Evolutionary conservation across 106 monocot species (phyloP), one percentile per base, ranked within the genome.

Genomic region (Xerophyta viscosa): DNA sequence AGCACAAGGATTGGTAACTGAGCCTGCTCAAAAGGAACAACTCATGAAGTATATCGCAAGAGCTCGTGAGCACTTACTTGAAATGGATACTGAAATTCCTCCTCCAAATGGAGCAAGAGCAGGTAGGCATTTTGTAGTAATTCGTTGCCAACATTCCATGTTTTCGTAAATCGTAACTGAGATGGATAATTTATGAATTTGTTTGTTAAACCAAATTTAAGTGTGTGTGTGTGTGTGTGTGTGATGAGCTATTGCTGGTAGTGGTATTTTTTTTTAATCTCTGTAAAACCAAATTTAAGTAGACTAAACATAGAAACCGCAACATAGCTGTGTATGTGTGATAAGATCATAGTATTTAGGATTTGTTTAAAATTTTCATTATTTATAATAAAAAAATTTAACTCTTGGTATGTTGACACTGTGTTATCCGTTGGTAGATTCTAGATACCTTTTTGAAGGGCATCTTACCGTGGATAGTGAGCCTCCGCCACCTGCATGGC

Each of bases 401-500:
- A n/a, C n/a, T n/a, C n/a, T n/a, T n/a, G n/a, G n/a, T n/a, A n/a
- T n/a, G n/a, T n/a, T n/a, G n/a, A n/a, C n/a, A n/a, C n/a, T 60
- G 41, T 54, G 27, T 51, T 60, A 46, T 46, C 1, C 15, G 7
- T 46, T 17, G n/a, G 48, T 66, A 86, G 74, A 69, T 66, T 63
- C 65, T 24, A 76, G 98, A 54, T 99, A 76, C 62, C 86, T 86
- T 61, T 99, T 99, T 56, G 90, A 99, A 69, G 98, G 98, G 26
- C 98, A 99, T 65, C 63, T 90, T 27, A 90, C 86, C 23, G 58
- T 90, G 43, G 86, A 65, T 19, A 79, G 69, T 50, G 98, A 99
- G 49, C 98, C 98, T 21, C 82, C 86, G 27, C 90, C 90, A 29
- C 90, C 98, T 37, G 77, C 79, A 48, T 99, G 98, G 98, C 90